Conservation (phyloP, 306 rosid genomes). For the Mucuna pruriens region DNA sequence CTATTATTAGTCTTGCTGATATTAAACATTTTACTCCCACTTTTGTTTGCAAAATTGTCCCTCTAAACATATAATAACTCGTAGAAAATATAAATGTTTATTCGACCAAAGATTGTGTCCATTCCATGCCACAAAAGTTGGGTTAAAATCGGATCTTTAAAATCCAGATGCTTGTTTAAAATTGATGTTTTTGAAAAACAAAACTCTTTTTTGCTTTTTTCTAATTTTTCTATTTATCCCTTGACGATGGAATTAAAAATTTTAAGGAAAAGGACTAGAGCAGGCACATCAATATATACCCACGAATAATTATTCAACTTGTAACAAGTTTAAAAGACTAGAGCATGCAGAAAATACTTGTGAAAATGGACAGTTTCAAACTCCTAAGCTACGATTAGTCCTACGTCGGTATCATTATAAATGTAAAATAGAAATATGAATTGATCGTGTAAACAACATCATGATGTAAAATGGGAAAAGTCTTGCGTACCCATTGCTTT, state of each 20-base stretch:
- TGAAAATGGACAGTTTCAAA: conserved; percentile 5
- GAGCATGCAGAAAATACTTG: not conserved
- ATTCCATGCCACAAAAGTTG: not conserved
- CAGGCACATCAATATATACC: not conserved
- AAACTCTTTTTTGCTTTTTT: not conserved
- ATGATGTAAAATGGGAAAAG: not conserved
- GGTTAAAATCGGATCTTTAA: not conserved
- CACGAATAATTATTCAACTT: not conserved
- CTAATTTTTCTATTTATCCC: not conserved
- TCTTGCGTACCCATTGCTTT: not conserved
- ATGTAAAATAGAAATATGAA: conserved; percentile 3
- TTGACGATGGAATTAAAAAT: not conserved
- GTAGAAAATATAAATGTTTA: not conserved
- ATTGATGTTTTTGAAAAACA: not conserved
- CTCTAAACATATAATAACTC: not conserved
- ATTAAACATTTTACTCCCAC: not conserved
- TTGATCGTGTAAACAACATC: not conserved
- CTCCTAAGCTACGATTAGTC: not conserved
- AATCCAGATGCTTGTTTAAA: conserved; percentile 8
- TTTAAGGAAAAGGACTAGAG: not conserved
- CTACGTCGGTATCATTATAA: not conserved
- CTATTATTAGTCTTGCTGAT: conserved; percentile 33
- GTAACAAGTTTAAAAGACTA: not conserved
- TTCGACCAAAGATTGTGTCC: not conserved
- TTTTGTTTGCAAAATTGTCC: conserved; percentile 9